Evolutionary conservation across 768 basidiomycete genomes (phyloP).

Genomic region (Megacollybia marginata): DNA sequence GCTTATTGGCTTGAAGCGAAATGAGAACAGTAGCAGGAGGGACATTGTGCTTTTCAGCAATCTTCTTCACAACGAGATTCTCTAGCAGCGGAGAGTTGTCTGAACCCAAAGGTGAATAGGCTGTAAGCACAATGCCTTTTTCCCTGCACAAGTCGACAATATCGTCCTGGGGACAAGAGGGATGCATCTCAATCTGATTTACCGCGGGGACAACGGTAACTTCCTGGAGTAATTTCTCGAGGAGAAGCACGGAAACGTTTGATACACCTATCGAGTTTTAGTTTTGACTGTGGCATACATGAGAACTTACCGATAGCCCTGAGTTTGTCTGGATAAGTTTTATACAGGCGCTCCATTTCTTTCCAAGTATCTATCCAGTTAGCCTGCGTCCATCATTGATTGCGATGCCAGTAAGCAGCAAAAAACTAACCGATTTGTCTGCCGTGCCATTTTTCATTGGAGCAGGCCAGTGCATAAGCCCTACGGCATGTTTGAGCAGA

Average conservation of each 20-base stretch:
- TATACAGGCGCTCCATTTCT: slow-evolving; percentile 61
- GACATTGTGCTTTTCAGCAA: slow-evolving; percentile 57
- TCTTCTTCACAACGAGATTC: slow-evolving; percentile 49
- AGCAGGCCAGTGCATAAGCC: slow-evolving; percentile 81
- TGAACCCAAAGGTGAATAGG: slow-evolving; percentile 77
- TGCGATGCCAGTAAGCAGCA: too few relatives aligned
- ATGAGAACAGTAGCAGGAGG: slow-evolving; percentile 61
- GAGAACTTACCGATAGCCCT: slow-evolving; percentile 55
- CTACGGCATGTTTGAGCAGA: slow-evolving; percentile 19
- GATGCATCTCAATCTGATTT: slow-evolving; percentile 77
- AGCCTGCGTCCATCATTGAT: slow-evolving; percentile 15
- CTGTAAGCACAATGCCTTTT: slow-evolving; percentile 65
- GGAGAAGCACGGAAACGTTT: slow-evolving; percentile 61
- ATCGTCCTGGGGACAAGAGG: slow-evolving; percentile 64
- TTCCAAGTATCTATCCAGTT: slow-evolving; percentile 79
- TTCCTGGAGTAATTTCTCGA: slow-evolving; percentile 53
- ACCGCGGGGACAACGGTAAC: slow-evolving; percentile 61
- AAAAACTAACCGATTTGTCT: slow-evolving; percentile 31
- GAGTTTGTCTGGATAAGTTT: slow-evolving; percentile 61
- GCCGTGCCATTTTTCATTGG: slow-evolving; percentile 55
- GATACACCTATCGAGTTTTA: slow-evolving; percentile 39
- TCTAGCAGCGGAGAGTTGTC: slow-evolving; percentile 58
- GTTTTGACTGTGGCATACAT: slow-evolving; percentile 2
- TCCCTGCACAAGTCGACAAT: slow-evolving; percentile 51
- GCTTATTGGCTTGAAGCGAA: slow-evolving; percentile 66